Evolutionary conservation across 2,329 filamentous ascomycete species (phyloP).

Genomic region (Pyrenophora teres): DNA sequence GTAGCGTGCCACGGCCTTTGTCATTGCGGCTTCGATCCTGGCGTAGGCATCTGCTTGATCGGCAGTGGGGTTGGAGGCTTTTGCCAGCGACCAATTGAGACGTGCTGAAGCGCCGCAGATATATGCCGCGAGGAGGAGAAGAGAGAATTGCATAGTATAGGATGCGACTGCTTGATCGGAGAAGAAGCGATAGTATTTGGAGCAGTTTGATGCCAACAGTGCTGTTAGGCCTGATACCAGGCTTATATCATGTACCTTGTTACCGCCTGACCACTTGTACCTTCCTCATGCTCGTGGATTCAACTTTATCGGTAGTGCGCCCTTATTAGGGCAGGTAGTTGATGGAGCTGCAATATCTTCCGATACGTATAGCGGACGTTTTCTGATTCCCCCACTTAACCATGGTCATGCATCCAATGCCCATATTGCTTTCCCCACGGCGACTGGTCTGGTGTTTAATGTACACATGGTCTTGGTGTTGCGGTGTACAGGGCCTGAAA

Average conservation of each 20-base stretch:
- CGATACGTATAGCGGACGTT: background rate
- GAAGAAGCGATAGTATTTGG: background rate
- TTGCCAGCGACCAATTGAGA: slow-evolving; percentile 35
- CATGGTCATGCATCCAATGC: background rate
- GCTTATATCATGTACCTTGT: slow-evolving; percentile 1
- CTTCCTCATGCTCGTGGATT: background rate
- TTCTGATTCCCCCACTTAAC: background rate
- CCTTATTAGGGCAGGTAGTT: slow-evolving; percentile 6
- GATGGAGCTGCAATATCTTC: slow-evolving; percentile 1
- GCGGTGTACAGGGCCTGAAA: slow-evolving; percentile 11
- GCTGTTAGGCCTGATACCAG: background rate
- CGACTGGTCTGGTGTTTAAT: slow-evolving; percentile 1
- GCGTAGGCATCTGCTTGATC: slow-evolving; percentile 42
- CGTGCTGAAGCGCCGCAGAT: slow-evolving; percentile 27
- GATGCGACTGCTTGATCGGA: background rate
- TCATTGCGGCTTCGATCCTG: slow-evolving; percentile 41
- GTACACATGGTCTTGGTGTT: slow-evolving; percentile 14
- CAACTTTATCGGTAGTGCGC: background rate
- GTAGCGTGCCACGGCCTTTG: slow-evolving; percentile 36
- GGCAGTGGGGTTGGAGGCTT: slow-evolving; percentile 34
- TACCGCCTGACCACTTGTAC: background rate
- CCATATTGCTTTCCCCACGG: slow-evolving; percentile 4
- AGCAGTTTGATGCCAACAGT: background rate
- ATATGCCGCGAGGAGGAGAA: slow-evolving; percentile 27
- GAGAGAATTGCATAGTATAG: slow-evolving; percentile 28